These are phyloP conservation scores for Cryptosporidium parvum DNA, from an alignment of 169 alveolate genomes.

Conservation along the genomic window DNA sequence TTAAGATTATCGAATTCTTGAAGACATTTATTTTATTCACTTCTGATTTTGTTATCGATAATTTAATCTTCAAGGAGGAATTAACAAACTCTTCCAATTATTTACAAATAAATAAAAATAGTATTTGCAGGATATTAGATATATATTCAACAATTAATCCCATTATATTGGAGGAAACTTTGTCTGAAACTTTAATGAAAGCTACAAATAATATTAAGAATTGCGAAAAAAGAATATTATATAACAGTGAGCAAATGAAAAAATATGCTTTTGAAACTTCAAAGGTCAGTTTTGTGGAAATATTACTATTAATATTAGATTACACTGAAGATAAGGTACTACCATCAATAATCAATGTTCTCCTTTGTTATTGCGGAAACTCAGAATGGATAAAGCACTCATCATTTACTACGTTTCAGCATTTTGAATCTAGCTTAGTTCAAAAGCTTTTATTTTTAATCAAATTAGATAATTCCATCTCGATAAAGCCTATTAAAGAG, in stretches of 20 bases:
- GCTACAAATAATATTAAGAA: background rate
- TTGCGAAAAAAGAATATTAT: background rate
- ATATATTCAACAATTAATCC: constrained; percentile 45
- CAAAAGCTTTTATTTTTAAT: background rate
- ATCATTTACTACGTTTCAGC: constrained; percentile 41
- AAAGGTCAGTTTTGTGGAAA: background rate
- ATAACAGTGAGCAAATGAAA: background rate
- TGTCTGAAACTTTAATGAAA: background rate
- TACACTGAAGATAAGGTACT: constrained; percentile 18
- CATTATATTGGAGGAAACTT: background rate
- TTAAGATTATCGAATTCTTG: background rate
- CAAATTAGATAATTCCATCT: background rate
- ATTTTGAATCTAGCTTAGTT: constrained; percentile 25
- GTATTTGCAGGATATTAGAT: constrained; percentile 21
- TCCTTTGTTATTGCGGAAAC: constrained; percentile 10
- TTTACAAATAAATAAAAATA: background rate
- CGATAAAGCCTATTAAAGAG: constrained; percentile 7
- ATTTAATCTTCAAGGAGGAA: background rate
- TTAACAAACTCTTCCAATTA: background rate
- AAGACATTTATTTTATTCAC: constrained; percentile 1
- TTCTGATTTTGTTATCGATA: background rate
- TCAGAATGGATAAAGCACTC: constrained; percentile 18
- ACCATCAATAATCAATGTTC: constrained; percentile 14
- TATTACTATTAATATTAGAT: background rate
- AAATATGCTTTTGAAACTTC: background rate